Conservation (phyloP, 208 protist genomes). For the Phytomonas serpens region DNA sequence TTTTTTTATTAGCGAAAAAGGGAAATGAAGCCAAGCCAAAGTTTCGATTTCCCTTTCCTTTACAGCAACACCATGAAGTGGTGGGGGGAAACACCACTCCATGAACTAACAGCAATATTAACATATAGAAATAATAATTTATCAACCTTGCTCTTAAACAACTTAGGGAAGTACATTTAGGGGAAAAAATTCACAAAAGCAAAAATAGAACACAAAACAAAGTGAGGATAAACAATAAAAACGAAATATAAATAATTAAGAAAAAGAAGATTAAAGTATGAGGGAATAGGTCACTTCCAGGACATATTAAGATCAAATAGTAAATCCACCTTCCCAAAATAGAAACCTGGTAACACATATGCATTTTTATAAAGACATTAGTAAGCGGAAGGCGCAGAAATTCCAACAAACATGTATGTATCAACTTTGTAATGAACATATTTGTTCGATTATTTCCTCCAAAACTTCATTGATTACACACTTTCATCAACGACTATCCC, state of each 20-base stretch:
- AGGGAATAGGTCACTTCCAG: neutral
- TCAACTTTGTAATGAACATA: too few relatives aligned
- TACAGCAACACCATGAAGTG: neutral
- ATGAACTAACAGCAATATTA: neutral
- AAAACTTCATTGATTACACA: neutral
- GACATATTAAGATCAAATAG: neutral
- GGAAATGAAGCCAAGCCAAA: neutral
- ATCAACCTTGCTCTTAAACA: neutral
- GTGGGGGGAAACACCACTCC: neutral
- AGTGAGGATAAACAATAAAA: neutral
- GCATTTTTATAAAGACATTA: neutral
- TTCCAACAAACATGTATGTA: neutral
- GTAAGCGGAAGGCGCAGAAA: neutral
- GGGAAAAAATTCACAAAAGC: neutral
- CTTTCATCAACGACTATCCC: neutral
- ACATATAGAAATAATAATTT: neutral
- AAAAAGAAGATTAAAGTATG: constrained; percentile 8
- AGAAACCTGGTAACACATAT: constrained; percentile 8
- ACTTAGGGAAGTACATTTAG: neutral
- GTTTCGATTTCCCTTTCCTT: neutral
- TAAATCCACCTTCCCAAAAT: constrained; percentile 1
- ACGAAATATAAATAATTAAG: constrained; percentile 6
- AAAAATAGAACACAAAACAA: constrained; percentile 10
- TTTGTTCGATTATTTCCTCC: neutral
- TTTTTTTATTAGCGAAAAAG: neutral